Base-by-base conservation (phyloP, 2,329 filamentous ascomycete genomes). In the Pezizomycotina sp. region DNA sequence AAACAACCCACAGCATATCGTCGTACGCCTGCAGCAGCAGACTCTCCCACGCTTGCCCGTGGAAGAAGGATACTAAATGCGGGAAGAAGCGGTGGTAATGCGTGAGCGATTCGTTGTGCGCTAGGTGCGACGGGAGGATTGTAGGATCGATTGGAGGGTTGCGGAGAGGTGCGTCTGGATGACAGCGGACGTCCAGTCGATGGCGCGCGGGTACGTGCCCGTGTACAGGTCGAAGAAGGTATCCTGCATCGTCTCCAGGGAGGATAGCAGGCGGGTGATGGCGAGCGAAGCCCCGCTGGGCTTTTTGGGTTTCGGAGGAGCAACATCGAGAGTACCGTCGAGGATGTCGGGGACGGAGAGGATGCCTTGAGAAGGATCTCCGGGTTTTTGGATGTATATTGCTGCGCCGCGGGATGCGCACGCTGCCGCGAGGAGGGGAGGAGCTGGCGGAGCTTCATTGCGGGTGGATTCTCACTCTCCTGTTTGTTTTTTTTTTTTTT, bases 1-100 rank as follows among this genome's bases (percentile, higher is more conserved):
- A 95, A 2, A 91, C 82, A 1, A 93, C 82, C 86, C 86, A 95
- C 2, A 92, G 68, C 61, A 92, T 92, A 55, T 95, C 86, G 53
- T 93, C 86, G 54, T 76, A 92, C 0, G 86, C 86, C 62, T 89
- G 64, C 38, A 72, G 70, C 27, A 80, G 68, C 31, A 93, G 66
- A 18, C 68, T 64, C 46, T 83, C 72, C 4, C 74, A 68, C 55
- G 92, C 73, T 55, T 95, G 81, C 13, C 80, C 82, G 54, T 86
- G 92, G 54, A 91, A 93, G 48, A 77, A 92, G 6, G 72, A 69
- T 4, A 74, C 62, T 1, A 75, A 61, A 40, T 93, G 80, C 0
- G 72, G 68, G 55, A 91, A 92, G 55, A 84, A 84, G 19, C 68
- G 69, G 47, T 83, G n/a, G n/a, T n/a, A n/a, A n/a, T n/a, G n/a